Conservation (phyloP, 805 yeast species). For the Wickerhamiella spandovensis region DNA sequence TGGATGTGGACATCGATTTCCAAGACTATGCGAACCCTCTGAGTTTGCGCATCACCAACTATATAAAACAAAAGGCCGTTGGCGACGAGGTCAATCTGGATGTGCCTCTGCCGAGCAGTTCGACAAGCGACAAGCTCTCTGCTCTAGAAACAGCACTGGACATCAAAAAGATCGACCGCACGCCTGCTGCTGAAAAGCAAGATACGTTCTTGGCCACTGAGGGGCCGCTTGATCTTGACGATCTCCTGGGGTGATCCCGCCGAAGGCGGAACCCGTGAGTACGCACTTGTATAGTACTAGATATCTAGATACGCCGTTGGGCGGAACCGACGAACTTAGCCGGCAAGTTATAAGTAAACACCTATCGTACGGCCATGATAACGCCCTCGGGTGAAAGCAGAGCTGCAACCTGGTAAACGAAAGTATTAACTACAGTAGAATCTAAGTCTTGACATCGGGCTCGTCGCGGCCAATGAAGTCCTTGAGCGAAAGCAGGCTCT, state of each 20-base stretch:
- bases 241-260: background rate
- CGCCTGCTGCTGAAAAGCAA: background rate
- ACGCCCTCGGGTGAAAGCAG: too few relatives aligned
- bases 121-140: background rate
- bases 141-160: background rate
- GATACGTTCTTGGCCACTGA: background rate
- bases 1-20: constrained; percentile 5
- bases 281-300: too few relatives aligned
- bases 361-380: too few relatives aligned
- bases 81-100: background rate
- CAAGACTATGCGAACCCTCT: constrained; percentile 3
- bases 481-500: constrained; percentile 56
- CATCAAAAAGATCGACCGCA: constrained; percentile 2
- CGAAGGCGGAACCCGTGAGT: too few relatives aligned
- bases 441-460: constrained; percentile 78
- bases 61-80: constrained; percentile 1
- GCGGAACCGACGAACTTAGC: too few relatives aligned
- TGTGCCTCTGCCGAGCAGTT: background rate
- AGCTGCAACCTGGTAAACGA: background rate
- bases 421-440: background rate
- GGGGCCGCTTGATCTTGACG: background rate
- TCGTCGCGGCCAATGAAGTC: constrained; percentile 64
- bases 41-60: constrained; percentile 1
- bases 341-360: too few relatives aligned
- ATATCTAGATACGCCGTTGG: too few relatives aligned